Base-by-base conservation (phyloP, 805 yeast genomes). In the Sugiyamaella americana region DNA sequence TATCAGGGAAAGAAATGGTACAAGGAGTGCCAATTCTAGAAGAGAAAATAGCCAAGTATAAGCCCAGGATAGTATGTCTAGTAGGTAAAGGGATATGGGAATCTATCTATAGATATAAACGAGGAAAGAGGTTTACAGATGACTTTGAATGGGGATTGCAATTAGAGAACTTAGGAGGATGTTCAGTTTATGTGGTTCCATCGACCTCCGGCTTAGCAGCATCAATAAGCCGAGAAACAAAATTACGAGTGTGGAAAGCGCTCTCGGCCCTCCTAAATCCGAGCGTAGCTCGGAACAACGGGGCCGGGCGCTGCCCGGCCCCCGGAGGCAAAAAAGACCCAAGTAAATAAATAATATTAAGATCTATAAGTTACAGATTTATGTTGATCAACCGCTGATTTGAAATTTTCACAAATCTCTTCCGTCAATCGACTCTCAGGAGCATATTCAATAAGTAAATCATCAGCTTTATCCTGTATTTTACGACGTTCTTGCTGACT, bases 11-110 rank as follows among this genome's bases (percentile, higher is more conserved):
- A 5, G 93, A 84, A 57, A 78, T 80, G 72, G 56, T 67, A 8
- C 66, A 63, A 1, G 79, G 76, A 40, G 85, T 78, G 0, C 79
- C 79, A 0, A 51, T 73, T 34, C 64, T 84, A 21, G 62, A 79
- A 18, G 51, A 52, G 0, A 78, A 75, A 47, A 62, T 84, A 38
- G 58, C 58, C 1, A 39, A 32, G 1, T 50, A 67, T 24, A 46
- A 59, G 1, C 78, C 84, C 0, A 53, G 60, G 23, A 64, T 67
- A 29, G 64, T 81, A 0, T 80, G 83, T 29, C 62, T 84, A 19
- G 76, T 84, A 2, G 93, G 93, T 0, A 81, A 82, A 54, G 87
- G 87, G 0, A 80, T 84, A 4, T 84, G 87, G 87, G 86, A 81
- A 46, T 60, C 73, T 2, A 61, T 84, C 0, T 69, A 74, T 43